These are phyloP conservation scores for Chrysosporium queenslandicum DNA, from an alignment of 2,329 filamentous ascomycete genomes.

Conservation along the genomic window DNA sequence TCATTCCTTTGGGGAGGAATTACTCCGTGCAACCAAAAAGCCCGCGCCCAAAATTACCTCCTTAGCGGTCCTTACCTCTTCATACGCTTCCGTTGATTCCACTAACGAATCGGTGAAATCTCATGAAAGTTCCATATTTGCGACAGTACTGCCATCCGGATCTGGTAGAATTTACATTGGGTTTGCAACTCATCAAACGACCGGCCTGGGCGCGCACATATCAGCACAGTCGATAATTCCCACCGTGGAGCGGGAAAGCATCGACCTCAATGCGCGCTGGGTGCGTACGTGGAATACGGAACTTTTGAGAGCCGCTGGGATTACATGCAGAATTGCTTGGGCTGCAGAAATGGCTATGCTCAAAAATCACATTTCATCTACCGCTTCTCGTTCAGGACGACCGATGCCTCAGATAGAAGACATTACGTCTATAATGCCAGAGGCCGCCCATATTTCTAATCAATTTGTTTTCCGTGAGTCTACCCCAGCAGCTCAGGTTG, in stretches of 20 bases:
- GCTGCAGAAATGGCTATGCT: conserved; percentile 75
- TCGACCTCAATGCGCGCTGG: conserved; percentile 90
- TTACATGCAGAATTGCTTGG: conserved; percentile 81
- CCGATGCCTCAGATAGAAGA: conserved; percentile 52
- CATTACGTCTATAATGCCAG: conserved; percentile 59
- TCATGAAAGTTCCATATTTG: conserved; percentile 59
- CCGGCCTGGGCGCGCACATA: conserved; percentile 83
- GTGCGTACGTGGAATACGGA: conserved; percentile 94
- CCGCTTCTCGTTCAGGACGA: conserved; percentile 34
- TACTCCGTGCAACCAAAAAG: conserved; percentile 95
- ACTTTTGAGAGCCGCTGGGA: conserved; percentile 80
- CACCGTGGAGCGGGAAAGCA: conserved; percentile 91
- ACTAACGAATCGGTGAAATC: conserved; percentile 44
- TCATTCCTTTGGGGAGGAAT: conserved; percentile 64
- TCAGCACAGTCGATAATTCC: conserved; percentile 94
- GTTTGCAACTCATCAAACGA: conserved; percentile 95
- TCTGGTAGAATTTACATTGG: conserved; percentile 93
- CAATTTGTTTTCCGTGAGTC: conserved; percentile 86
- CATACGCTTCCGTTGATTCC: conserved; percentile 68
- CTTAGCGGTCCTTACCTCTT: conserved; percentile 80
- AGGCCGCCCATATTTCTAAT: conserved; percentile 71
- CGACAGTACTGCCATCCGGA: conserved; percentile 78
- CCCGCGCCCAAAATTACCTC: conserved; percentile 80
- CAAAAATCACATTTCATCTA: conserved; percentile 47
- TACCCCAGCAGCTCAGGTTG: conserved; percentile 74